A percentile compares a stretch with the other conserved stretches of the same genome.
phyloP scores from a whole-genome alignment of 768 basidiomycete species.

The Crucibulum laeve region DNA sequence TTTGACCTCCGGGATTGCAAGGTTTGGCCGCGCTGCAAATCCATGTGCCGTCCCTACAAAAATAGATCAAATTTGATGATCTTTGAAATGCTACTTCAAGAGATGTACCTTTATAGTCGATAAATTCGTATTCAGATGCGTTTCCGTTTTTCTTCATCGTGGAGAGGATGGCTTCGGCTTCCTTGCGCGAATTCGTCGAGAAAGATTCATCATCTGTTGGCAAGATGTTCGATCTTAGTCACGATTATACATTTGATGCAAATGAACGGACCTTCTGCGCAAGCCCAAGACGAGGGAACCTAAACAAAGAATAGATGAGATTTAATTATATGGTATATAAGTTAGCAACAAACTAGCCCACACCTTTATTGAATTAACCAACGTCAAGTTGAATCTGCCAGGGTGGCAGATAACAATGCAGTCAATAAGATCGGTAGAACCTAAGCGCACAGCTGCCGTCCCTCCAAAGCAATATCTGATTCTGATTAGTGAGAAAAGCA shows the following conservation, averaged over 20 bases:
- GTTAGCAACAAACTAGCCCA: too few relatives aligned
- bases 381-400: conserved; percentile 9
- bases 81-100: not conserved
- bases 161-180: not conserved
- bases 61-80: not conserved
- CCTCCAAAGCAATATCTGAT: conserved; percentile 21
- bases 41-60: conserved; percentile 19
- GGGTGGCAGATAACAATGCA: conserved; percentile 18
- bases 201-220: not conserved
- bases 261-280: conserved; percentile 21
- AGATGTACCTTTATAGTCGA: not conserved
- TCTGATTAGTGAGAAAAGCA: not conserved
- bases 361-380: too few relatives aligned
- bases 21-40: conserved; percentile 19
- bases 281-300: conserved; percentile 19
- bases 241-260: too few relatives aligned
- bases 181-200: not conserved
- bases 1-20: conserved; percentile 16
- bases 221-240: conserved; percentile 16
- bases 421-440: conserved; percentile 13
- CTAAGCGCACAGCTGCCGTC: conserved; percentile 11
- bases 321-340: too few relatives aligned
- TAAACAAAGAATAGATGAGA: too few relatives aligned
- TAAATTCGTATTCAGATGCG: not conserved
- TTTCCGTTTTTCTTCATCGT: not conserved